Evolutionary conservation across 768 basidiomycete genomes (phyloP), one percentile per base, ranked within the genome.

Genomic region (Heimioporus sp.): DNA sequence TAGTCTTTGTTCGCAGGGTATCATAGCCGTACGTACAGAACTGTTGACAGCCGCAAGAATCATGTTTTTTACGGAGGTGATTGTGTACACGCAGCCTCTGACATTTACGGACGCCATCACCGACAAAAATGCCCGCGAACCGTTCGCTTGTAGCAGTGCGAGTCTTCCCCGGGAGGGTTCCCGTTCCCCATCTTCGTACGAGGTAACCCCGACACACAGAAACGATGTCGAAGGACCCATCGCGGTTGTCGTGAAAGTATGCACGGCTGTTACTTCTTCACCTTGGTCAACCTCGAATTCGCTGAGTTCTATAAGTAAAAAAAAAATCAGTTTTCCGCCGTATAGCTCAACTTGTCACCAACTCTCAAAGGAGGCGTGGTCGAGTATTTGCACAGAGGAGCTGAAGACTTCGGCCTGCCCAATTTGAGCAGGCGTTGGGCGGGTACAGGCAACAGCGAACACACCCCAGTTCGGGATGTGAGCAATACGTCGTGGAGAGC

Each of bases 41-140:
- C 88, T 83, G 61, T 92, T 91, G 39, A 92, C 78, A 0, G 89
- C 85, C 9, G 82, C 87, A 2, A 82, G 80, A 39, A 93, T 68
- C 49, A 76, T 70, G 31, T 75, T 77, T 44, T 76, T 67, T 8
- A 81, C 65, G 15, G 70, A 68, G 0, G 77, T 73, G 19, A 93
- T 57, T 2, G 84, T 77, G 63, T 86, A 92, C 1, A 91, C 83
- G 59, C 85, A 86, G 16, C 92, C 92, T 15, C 67, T 61, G 19
- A 85, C 79, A 1, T 75, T 65, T 2, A 65, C 56, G 15, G 79
- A 74, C 0, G 81, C 68, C 16, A 81, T 62, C 30, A 79, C 56
- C 16, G 54, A 54, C 46, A 58, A 46, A 47, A 56, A 64, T 24
- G 61, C 53, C 13, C 58, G 62, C 31, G 53, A 51, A 46, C 45